Percentiles rank a stretch among this genome's conserved stretches.
Evolutionary conservation across 2,329 filamentous ascomycete species (phyloP).

Genomic region (Davidsoniella eucalypti): DNA sequence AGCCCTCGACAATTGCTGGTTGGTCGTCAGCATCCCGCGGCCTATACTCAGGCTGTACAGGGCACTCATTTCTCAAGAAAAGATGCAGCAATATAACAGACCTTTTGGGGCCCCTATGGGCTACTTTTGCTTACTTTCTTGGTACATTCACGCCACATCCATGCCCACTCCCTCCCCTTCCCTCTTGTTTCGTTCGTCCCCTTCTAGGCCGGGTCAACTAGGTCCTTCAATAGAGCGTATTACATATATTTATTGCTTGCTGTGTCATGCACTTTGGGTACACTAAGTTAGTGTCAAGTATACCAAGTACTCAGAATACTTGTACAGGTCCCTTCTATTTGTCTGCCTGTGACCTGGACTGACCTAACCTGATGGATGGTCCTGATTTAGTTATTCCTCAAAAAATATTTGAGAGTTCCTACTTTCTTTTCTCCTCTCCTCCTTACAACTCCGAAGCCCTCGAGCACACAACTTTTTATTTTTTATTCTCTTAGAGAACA

Average conservation of each 20-base stretch:
- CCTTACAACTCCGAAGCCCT: background rate
- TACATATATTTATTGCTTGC: background rate
- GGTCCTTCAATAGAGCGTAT: background rate
- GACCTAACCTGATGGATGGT: background rate
- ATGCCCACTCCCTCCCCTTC: constrained; percentile 3
- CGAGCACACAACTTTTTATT: background rate
- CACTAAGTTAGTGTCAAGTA: background rate
- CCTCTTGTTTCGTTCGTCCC: constrained; percentile 4
- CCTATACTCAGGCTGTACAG: too few species aligned
- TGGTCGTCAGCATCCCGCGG: too few species aligned
- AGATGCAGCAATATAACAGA: background rate
- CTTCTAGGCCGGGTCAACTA: constrained; percentile 6
- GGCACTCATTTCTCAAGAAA: too few species aligned
- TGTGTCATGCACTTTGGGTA: background rate
- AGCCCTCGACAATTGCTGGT: too few species aligned
- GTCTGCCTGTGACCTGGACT: constrained; percentile 1
- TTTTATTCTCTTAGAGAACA: background rate
- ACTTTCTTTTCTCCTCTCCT: background rate
- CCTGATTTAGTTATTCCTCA: background rate
- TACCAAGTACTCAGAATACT: too few species aligned
- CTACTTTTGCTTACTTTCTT: background rate
- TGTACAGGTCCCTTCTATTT: constrained; percentile 1
- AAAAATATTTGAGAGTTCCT: constrained; percentile 1
- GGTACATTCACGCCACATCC: constrained; percentile 7
- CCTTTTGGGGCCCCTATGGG: background rate